Evolutionary conservation across 2,329 filamentous ascomycete species (phyloP), one percentile per base, ranked within the genome.

Genomic region (Nigrospora sphaerica): DNA sequence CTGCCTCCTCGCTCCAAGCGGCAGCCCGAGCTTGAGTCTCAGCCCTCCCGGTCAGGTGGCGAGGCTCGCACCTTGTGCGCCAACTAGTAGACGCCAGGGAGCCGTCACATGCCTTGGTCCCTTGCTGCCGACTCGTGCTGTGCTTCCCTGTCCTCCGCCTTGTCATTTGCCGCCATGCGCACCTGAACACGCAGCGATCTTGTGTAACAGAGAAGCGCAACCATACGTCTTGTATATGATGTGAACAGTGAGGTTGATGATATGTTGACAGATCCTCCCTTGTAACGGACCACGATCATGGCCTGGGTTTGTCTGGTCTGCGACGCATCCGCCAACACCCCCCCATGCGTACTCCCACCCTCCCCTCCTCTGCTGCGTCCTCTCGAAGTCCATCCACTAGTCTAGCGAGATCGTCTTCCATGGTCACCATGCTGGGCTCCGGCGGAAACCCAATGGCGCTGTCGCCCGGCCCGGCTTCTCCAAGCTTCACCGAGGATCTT

Each of bases 301-400:
- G 88, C 57, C 71, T 93, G 52, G 88, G 88, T 46, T 78, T 85
- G 39, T 95, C 89, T 47, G 91, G 93, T 55, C 78, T 98, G 61
- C 86, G 91, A 63, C 86, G 93, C 59, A 98, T 98, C 65, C 87
- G 93, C 64, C 92, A 96, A 67, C 85, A 90, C 59, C 85, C 86
- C 50, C 77, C 81, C 35, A 72, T 80, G 47, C 77, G 84, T 63
- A 74, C 77, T 44, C 75, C 85, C 47, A 85, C 85, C 28, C 67
- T 85, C 49, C 81, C 83, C 39, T 76, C 77, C 40, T 71, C 77
- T 46, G 85, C 84, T 53, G 74, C 77, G 32, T 81, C 83, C 14
- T 84, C 83, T 33, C 73, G 78, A 57, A 81, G 75, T 65, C 64
- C 78, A 54, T 78, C 80, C 49, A 64, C 75, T 61, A 65, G 72